These are phyloP conservation scores for Pseudogymnoascus verrucosus DNA, from an alignment of 2,329 filamentous ascomycete genomes.

Conservation along the genomic window DNA sequence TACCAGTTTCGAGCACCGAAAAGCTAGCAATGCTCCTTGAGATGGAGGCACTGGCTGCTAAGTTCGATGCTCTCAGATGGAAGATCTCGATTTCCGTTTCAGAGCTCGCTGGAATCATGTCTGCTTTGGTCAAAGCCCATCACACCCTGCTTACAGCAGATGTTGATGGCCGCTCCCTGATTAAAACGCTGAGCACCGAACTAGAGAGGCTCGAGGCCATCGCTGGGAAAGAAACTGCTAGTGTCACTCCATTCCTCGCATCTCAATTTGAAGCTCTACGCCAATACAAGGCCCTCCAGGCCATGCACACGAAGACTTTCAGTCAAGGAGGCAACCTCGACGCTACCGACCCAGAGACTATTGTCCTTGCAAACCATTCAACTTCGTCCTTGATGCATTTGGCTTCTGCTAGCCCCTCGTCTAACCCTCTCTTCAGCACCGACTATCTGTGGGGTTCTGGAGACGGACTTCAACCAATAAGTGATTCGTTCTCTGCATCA, in stretches of 20 bases:
- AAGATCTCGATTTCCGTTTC: conserved; percentile 43
- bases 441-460: conserved; percentile 25
- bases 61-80: conserved; percentile 56
- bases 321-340: not conserved
- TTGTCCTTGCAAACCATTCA: conserved; percentile 25
- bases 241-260: conserved; percentile 42
- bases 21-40: conserved; percentile 40
- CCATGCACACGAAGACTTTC: conserved; percentile 9
- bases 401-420: conserved; percentile 18
- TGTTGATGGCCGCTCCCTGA: conserved; percentile 30
- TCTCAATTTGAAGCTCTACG: conserved; percentile 49
- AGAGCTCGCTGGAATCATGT: conserved; percentile 46
- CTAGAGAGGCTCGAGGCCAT: conserved; percentile 43
- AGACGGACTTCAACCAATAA: conserved; percentile 36
- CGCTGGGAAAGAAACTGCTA: conserved; percentile 35
- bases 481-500: conserved; percentile 39
- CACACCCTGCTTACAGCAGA: conserved; percentile 41
- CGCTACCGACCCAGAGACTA: conserved; percentile 13
- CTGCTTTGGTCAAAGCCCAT: conserved; percentile 49
- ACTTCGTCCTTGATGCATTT: conserved; percentile 25
- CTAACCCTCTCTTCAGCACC: conserved; percentile 20
- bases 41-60: conserved; percentile 47
- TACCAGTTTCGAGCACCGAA: conserved; percentile 40
- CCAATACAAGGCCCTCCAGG: conserved; percentile 31
- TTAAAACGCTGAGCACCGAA: conserved; percentile 42